Base-by-base conservation (phyloP, 1,139 yeast genomes). In the Arxiozyma telluris region DNA sequence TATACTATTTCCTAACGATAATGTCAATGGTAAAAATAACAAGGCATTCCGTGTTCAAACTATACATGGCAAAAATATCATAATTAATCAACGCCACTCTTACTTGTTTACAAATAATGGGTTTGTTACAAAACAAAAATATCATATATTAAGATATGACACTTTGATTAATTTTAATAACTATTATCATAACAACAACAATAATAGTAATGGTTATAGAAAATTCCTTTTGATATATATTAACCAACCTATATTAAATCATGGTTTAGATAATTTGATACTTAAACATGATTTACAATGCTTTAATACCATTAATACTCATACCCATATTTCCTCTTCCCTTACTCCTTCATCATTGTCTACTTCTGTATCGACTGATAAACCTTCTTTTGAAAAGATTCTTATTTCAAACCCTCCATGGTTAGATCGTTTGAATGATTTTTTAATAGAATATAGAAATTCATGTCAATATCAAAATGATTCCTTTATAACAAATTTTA, bases 91-190 rank as follows among this genome's bases (percentile, higher is more conserved):
- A 38, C 41, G 43, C 9, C 22, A 38, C 23, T 21, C 21, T 20
- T 46, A n/a, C 2, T 38, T 87, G 0, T 75, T 76, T 59, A 76
- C 84, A 0, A 80, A 81, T 0, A 79, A 74, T 57, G 87, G 90
- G 0, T 86, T 82, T 67, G 78, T 75, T 58, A 66, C 69, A 51
- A 75, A 80, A 51, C 69, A 78, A 44, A 72, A 75, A 49, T 69
- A 80, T 25, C 71, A 69, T 53, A 76, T 87, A 3, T 52, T 75
- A 3, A 69, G 73, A 4, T 79, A 68, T 66, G 67, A 74, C 53
- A 71, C 75, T 62, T 67, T 82, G 60, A 68, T 71, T 56, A 72
- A 82, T 59, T 74, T 75, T 64, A 61, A 68, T 64, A 66, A 71
- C 58, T 75, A 81, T 64, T 73, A 7, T 27, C 30, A 67, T 76